These are phyloP conservation scores for Strobilomyces echinocephalus DNA, from an alignment of 768 basidiomycete species.

Conservation along the genomic window DNA sequence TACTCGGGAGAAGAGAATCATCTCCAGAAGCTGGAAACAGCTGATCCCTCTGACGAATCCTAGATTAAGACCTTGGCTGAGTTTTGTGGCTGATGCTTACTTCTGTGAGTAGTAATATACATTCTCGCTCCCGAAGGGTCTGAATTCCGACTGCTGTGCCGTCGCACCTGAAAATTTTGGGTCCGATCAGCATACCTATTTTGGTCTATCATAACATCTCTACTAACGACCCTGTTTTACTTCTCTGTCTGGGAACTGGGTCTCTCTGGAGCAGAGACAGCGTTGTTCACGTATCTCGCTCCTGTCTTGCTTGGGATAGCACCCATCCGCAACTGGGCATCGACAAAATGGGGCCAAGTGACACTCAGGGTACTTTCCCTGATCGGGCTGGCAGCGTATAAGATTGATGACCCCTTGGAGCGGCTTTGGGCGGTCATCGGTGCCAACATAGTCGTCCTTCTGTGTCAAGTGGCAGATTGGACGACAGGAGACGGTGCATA, in stretches of 20 bases:
- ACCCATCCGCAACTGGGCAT: constrained; percentile 41
- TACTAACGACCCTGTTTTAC: constrained; percentile 81
- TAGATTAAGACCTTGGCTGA: constrained; percentile 17
- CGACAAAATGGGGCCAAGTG: constrained; percentile 45
- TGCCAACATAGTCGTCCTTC: constrained; percentile 46
- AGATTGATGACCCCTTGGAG: constrained; percentile 44
- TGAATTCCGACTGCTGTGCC: constrained; percentile 1
- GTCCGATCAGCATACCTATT: constrained; percentile 59
- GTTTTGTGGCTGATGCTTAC: constrained; percentile 47
- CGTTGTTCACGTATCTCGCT: constrained; percentile 66
- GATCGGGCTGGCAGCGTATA: constrained; percentile 50
- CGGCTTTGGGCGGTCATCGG: constrained; percentile 54
- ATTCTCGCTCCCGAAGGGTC: not conserved
- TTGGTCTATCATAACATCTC: constrained; percentile 78
- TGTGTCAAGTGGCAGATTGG: constrained; percentile 55
- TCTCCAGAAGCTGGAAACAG: not conserved
- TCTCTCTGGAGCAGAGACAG: constrained; percentile 75
- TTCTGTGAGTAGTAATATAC: constrained; percentile 41
- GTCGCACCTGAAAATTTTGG: not conserved
- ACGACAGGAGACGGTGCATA: constrained; percentile 39
- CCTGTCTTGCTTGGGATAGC: constrained; percentile 55
- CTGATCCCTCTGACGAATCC: not conserved
- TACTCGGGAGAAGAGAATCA: not conserved
- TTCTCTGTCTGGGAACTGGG: constrained; percentile 91
- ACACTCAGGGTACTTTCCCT: constrained; percentile 48